Base-by-base conservation (phyloP, 2,329 filamentous ascomycete species). In the Penicillium sp. region DNA sequence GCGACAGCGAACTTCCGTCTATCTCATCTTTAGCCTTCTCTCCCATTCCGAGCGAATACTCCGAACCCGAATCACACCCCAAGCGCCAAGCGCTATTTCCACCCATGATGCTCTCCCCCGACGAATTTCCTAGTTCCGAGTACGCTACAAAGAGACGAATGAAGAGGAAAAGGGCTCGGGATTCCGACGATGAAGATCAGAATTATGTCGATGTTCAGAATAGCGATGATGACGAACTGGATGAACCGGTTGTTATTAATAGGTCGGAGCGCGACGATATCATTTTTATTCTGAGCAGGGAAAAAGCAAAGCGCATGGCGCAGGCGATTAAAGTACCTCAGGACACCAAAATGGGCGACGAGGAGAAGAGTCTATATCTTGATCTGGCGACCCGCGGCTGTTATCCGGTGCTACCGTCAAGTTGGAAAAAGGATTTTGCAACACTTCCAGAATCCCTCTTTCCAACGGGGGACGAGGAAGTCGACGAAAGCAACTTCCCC, bases 401-500 rank as follows among this genome's bases (percentile, higher is more conserved):
- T 56, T 85, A 87, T 73, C 82, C 86, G 10, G 72, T 88, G 1
- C 70, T 88, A 13, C 84, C 84, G 1, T 70, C 73, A 13, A 76
- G 76, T 62, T 87, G 85, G 84, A 75, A 78, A 49, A 72, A 80
- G 54, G 85, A 87, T 65, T 86, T 87, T 64, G 74, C 75, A 9
- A 85, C 82, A 17, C 70, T 88, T 15, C 85, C 85, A 1, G 77
- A 81, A 9, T 76, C 79, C 9, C 72, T 88, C 1, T 88, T 88
- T 72, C 79, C 81, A 9, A 37, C 65, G 10, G 57, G 56, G 15
- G 42, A 58, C 6, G 30, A 53, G 12, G 45, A 72, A 2, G 72
- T 76, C 12, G 65, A 76, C 19, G 50, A 66, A 42, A 73, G 78
- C 45, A 73, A 77, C 22, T 79, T 83, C 0, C 80, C 83, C 63